Percentiles rank a stretch among this genome's conserved stretches.
phyloP scores from a whole-genome alignment of 2,329 filamentous ascomycete genomes.

The Microsporum audouinii region DNA sequence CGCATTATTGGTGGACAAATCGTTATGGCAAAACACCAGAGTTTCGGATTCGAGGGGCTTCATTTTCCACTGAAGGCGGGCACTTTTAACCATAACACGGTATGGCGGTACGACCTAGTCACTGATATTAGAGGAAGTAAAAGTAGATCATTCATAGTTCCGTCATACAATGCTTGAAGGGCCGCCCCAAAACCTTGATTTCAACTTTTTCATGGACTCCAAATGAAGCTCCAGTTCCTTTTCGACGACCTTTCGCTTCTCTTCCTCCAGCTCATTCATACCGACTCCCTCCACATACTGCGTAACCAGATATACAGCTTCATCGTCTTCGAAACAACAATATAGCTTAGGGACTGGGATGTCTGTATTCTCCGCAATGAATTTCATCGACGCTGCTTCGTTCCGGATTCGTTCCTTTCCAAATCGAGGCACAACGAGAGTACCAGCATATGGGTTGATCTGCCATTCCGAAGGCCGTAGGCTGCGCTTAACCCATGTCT shows the following conservation, averaged over 20 bases:
- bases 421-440: constrained; percentile 6
- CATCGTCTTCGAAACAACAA: not conserved
- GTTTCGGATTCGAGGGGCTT: not conserved
- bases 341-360: constrained; percentile 8
- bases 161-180: not conserved
- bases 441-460: constrained; percentile 10
- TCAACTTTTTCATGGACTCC: not conserved
- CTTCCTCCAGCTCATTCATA: not conserved
- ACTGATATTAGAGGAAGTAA: not conserved
- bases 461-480: constrained; percentile 16
- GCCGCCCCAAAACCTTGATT: not conserved
- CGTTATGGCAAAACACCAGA: constrained; percentile 12
- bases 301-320: constrained; percentile 1
- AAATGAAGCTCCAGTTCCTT: not conserved
- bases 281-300: not conserved
- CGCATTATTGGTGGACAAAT: constrained; percentile 14
- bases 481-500: constrained; percentile 14
- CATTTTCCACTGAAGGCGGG: not conserved
- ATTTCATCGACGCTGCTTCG: constrained; percentile 9
- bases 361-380: constrained; percentile 6
- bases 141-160: not conserved
- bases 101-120: not conserved
- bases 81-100: not conserved
- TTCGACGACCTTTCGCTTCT: not conserved
- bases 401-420: constrained; percentile 7